phyloP scores from a whole-genome alignment of 2,329 filamentous ascomycete species.

The Tolypocladium pustulatum region DNA sequence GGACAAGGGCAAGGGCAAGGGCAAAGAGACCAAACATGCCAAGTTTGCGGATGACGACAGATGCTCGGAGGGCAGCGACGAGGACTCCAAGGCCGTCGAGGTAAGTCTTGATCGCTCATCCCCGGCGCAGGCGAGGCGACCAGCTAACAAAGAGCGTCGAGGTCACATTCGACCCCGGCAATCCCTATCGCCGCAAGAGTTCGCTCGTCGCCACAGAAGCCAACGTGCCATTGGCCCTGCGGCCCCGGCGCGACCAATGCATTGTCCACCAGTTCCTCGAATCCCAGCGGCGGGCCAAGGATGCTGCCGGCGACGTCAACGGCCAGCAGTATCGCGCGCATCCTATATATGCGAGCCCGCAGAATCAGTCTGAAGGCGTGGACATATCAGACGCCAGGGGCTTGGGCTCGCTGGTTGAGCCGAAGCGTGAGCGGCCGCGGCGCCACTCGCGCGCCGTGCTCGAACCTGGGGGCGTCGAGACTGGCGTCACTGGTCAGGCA shows the following conservation, averaged over 20 bases:
- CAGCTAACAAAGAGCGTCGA: conserved; percentile 12
- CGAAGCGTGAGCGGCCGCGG: conserved; percentile 7
- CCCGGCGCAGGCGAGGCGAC: background rate
- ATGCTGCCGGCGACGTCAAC: conserved; percentile 15
- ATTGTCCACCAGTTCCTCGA: conserved; percentile 57
- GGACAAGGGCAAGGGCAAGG: background rate
- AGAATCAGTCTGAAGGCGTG: conserved; percentile 6
- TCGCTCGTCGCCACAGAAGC: conserved; percentile 47
- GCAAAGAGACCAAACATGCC: conserved; percentile 11
- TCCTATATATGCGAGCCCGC: conserved; percentile 12
- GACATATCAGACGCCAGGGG: conserved; percentile 8
- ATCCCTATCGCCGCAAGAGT: conserved; percentile 54
- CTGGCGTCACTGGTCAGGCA: conserved; percentile 35
- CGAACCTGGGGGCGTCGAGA: conserved; percentile 29
- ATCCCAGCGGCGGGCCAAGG: conserved; percentile 32
- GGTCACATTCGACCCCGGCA: conserved; percentile 53
- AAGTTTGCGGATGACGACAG: conserved; percentile 16
- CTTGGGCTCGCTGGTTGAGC: conserved; percentile 12
- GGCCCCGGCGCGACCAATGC: conserved; percentile 39
- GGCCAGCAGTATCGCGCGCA: conserved; percentile 18
- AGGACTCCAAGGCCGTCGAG: conserved; percentile 36
- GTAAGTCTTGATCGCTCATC: conserved; percentile 18
- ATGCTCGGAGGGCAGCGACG: conserved; percentile 36
- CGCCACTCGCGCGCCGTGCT: conserved; percentile 19
- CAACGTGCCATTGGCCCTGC: conserved; percentile 18